Base-by-base conservation (phyloP, 495 filamentous ascomycete genomes). In the Neurospora sp. region DNA sequence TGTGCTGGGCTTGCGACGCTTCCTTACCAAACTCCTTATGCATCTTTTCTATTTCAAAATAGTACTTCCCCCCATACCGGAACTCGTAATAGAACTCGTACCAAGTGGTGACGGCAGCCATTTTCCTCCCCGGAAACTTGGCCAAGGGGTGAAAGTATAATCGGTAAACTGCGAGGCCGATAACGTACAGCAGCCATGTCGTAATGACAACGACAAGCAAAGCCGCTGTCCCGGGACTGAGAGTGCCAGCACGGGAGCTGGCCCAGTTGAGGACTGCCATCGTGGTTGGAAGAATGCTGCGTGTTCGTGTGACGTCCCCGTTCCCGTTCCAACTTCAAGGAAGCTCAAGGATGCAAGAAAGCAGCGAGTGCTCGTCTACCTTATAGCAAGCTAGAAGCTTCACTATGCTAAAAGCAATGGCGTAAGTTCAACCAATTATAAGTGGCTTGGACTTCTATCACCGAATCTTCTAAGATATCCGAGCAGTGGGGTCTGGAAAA, bases 1-100 rank as follows among this genome's bases (percentile, higher is more conserved):
- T 1, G 27, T 27, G 1, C 2, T 27, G 27, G 27, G 27, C 27
- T 27, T 27, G 27, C 27, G 27, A 27, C 27, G 27, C 27, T 27
- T 27, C 27, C 27, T 27, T 40, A 79, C 81, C 84, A 74, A 86
- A 86, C 62, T 78, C 71, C 48, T 81, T 69, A 72, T 87, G 86
- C 59, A 87, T 59, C 4, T 77, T 54, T 20, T 83, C 69, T 16
- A 87, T 81, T 31, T 85, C 42, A 37, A 75, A 81, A 1, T 75
- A 76, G 70, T 81, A 86, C 23, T 79, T 71, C 0, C 83, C 85
- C 0, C 74, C 74, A 40, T 78, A 73, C 4, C 85, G 4, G 0
- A 84, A 39, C 27, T 89, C 84, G 71, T 79, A 86, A 71, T 86
- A 88, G 8, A 79, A 71, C 44, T 86, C 82, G 44, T 86, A 86